phyloP scores from a whole-genome alignment of 129 eudicot genomes.

The Escallonia rubra region DNA sequence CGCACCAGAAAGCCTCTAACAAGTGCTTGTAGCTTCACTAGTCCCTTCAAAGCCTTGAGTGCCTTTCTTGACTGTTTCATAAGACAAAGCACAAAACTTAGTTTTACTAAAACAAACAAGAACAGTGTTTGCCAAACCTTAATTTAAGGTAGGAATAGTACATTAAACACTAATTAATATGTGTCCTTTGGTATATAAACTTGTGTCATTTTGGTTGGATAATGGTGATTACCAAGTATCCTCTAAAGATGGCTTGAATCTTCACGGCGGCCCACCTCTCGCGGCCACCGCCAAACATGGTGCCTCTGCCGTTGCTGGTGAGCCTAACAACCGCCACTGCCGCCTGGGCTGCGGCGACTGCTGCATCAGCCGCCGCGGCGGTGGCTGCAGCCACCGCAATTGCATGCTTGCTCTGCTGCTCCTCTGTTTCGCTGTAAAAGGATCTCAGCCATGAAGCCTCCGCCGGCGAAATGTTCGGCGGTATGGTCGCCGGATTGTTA shows the following conservation, averaged over 20 bases:
- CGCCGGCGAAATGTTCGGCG: conserved; percentile 47
- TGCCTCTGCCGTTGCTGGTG: conserved; percentile 49
- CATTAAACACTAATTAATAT: no score
- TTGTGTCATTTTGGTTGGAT: no score
- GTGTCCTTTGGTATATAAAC: no score
- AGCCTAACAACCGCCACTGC: conserved; percentile 69
- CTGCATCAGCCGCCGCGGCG: conserved; percentile 81
- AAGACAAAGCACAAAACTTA: no score
- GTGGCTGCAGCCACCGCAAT: conserved; percentile 89
- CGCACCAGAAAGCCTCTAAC: conserved; percentile 79
- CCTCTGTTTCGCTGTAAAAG: conserved; percentile 30
- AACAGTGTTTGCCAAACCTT: no score
- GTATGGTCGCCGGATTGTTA: conserved; percentile 29
- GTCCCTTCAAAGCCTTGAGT: conserved; percentile 72
- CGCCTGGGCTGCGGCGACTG: conserved; percentile 77
- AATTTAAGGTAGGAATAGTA: no score
- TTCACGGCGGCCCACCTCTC: conserved; percentile 60
- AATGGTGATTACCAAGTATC: conserved; percentile 47
- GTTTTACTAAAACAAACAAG: no score
- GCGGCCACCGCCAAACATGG: conserved; percentile 29
- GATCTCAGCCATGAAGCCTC: conserved; percentile 50
- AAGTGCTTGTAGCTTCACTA: conserved; percentile 86
- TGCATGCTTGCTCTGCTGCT: conserved; percentile 64
- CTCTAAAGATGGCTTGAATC: conserved; percentile 69
- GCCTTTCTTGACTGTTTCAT: conserved; percentile 70